A percentile compares a stretch with the other conserved stretches of the same genome.
Conservation (phyloP, 129 eudicot genomes). For the Solidago caesia region DNA sequence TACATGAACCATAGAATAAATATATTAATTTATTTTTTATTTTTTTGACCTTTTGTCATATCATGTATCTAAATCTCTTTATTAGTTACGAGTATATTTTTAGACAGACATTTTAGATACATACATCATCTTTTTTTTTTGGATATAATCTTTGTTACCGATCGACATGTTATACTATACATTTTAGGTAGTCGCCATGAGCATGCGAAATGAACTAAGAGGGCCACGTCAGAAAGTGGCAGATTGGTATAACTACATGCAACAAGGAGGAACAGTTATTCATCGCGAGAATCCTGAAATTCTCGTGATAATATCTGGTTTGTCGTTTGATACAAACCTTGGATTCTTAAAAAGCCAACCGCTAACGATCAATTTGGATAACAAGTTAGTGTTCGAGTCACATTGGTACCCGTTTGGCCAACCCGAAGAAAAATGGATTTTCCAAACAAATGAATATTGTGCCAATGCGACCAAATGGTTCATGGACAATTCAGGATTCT, state of each 20-base stretch:
- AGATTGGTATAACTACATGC: slow-evolving; percentile 61
- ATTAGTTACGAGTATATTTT: no score
- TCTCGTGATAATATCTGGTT: slow-evolving; percentile 65
- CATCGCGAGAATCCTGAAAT: slow-evolving; percentile 49
- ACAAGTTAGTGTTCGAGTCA: slow-evolving; percentile 64
- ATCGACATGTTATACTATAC: neutral
- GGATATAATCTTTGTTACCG: no score
- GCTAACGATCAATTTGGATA: slow-evolving; percentile 25
- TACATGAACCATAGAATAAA: no score
- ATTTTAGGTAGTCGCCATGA: slow-evolving; percentile 65
- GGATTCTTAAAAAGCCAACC: slow-evolving; percentile 49
- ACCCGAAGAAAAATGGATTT: slow-evolving; percentile 40
- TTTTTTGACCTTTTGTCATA: neutral
- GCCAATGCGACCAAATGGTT: slow-evolving; percentile 38
- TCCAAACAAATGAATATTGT: slow-evolving; percentile 52
- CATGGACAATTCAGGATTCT: slow-evolving; percentile 42
- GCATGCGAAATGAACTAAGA: slow-evolving; percentile 73
- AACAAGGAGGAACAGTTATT: slow-evolving; percentile 44
- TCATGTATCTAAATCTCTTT: no score
- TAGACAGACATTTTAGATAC: no score
- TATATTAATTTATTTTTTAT: neutral
- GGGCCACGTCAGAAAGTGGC: slow-evolving; percentile 47
- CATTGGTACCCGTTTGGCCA: slow-evolving; percentile 69
- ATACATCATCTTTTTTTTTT: no score
- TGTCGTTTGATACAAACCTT: slow-evolving; percentile 45